Percentiles rank a stretch among this genome's conserved stretches.
Evolutionary conservation across 768 basidiomycete species (phyloP).

Genomic region (Termitomyces sp.): DNA sequence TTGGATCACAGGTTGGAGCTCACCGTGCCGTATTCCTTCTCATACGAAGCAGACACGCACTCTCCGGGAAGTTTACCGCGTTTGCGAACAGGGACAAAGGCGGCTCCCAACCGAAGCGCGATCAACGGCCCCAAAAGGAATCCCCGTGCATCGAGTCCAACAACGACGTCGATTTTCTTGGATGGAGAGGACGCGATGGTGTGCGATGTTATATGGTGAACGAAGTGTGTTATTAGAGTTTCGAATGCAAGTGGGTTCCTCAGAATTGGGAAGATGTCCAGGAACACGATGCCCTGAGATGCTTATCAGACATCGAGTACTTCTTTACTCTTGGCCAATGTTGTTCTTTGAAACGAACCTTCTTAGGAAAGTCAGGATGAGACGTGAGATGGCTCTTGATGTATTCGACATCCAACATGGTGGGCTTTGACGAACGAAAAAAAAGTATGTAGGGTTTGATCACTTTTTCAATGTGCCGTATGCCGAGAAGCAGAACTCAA

Average conservation of each 20-base stretch:
- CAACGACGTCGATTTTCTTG: constrained; percentile 84
- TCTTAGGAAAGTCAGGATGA: constrained; percentile 84
- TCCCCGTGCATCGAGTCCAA: constrained; percentile 93
- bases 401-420: constrained; percentile 69
- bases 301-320: not conserved
- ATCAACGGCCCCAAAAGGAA: constrained; percentile 93
- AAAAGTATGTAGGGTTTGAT: not conserved
- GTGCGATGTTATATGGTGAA: constrained; percentile 79
- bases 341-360: constrained; percentile 41
- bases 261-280: constrained; percentile 94
- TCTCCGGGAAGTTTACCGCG: constrained; percentile 90
- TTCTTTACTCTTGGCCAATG: not conserved
- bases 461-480: not conserved
- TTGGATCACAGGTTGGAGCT: constrained; percentile 20
- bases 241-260: constrained; percentile 84
- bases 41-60: constrained; percentile 68
- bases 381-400: constrained; percentile 55
- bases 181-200: constrained; percentile 57
- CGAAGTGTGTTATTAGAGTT: constrained; percentile 82
- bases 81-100: constrained; percentile 96
- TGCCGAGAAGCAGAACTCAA: not conserved
- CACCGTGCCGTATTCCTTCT: constrained; percentile 92
- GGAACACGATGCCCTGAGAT: constrained; percentile 78
- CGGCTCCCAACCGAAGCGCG: constrained; percentile 84
- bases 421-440: constrained; percentile 22